Conservation (phyloP, 1,139 yeast species). For the Wickerhamiella infanticola region DNA sequence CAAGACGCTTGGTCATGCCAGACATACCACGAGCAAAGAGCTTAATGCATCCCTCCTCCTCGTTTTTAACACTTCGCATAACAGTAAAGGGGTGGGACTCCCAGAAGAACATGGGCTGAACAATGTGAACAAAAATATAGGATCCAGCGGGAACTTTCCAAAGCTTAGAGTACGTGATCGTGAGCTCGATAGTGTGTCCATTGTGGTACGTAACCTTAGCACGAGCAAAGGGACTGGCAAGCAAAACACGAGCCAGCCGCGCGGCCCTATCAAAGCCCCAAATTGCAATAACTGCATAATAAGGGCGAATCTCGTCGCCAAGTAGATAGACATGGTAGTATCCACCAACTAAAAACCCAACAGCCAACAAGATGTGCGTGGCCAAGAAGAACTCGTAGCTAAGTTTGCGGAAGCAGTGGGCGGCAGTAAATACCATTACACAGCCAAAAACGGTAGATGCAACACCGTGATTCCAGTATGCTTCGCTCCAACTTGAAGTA, state of each 20-base stretch:
- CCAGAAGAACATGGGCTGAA: constrained; percentile 20
- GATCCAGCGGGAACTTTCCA: constrained; percentile 35
- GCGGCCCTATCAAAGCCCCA: constrained; percentile 31
- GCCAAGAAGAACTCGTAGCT: constrained; percentile 45
- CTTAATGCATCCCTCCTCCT: constrained; percentile 17
- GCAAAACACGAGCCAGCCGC: constrained; percentile 24
- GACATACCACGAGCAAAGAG: constrained; percentile 23
- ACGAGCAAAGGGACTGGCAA: constrained; percentile 2
- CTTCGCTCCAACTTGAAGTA: constrained; percentile 20
- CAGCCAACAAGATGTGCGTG: constrained; percentile 11
- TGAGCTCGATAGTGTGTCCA: constrained; percentile 29
- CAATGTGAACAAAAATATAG: constrained; percentile 39
- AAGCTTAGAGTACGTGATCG: constrained; percentile 19
- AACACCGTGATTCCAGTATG: constrained; percentile 29
- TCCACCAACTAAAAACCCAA: constrained; percentile 9
- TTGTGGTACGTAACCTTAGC: constrained; percentile 17
- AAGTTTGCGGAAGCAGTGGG: constrained; percentile 35
- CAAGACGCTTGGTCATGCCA: constrained; percentile 18
- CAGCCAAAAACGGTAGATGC: constrained; percentile 31
- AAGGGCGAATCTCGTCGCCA: constrained; percentile 23
- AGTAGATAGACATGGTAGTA: constrained; percentile 9
- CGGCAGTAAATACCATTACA: constrained; percentile 33
- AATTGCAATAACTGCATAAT: constrained; percentile 24
- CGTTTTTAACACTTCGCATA: constrained; percentile 22
- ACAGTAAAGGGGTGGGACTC: constrained; percentile 55